Base-by-base conservation (phyloP, 345 rosid species). In the Hevea brasiliensis region DNA sequence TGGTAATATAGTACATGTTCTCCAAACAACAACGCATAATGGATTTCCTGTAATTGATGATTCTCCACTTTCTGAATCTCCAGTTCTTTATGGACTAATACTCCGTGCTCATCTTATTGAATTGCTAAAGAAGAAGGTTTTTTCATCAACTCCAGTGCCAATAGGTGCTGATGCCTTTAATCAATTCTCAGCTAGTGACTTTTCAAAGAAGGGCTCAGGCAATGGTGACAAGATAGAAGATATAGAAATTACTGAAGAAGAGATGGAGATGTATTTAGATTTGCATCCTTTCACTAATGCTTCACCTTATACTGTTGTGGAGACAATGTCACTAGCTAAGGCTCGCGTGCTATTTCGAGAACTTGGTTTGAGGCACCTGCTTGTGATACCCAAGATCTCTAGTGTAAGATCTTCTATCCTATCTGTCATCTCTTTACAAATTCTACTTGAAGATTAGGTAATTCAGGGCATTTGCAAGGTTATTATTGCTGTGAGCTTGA, bases 251-350 rank as follows among this genome's bases (percentile, higher is more conserved):
- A 60, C 47, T 8, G 89, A 83, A 5, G 96, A 87, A 65, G 97
- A 89, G 76, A 86, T 88, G 97, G 98, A 93, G 72, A 91, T 93
- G 98, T 88, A 80, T 73, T 87, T 91, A n/a, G 98, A 91, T 85
- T 90, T 93, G 68, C 97, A 87, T 75, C 97, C 96, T 7, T 85
- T 93, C 63, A 78, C 90, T 5, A 91, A 91, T 77, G 71, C 89
- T 2, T 91, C 98, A 12, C 93, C 97, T 2, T 91, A 90, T 68
- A 93, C 97, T 0, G 97, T 93, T 11, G 85, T 91, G 17, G 98
- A 93, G 74, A 86, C 93, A 10, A 84, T 87, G 85, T 91, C 98
- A 7, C 77, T 91, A 11, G 97, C 93, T n/a, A 93, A 93, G 84
- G 92, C 91, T 1, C 89, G 88, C 44, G 84, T 86, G 73, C 94